Percentiles rank a stretch among this genome's conserved stretches.
phyloP scores from a whole-genome alignment of 208 protist genomes.

The Balamuthia mandrillaris region DNA sequence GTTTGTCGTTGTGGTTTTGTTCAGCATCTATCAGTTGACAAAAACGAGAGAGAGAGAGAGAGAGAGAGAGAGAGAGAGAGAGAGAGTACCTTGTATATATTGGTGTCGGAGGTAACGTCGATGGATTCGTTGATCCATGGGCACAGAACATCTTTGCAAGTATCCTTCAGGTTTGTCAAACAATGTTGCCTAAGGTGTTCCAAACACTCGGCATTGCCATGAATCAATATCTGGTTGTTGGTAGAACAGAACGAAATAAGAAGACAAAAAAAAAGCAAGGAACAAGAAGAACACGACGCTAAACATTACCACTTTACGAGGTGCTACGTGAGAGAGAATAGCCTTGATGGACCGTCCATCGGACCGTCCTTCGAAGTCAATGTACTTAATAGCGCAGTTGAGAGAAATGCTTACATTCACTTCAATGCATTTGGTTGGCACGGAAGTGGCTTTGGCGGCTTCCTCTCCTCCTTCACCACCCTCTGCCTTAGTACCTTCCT shows the following conservation, averaged over 20 bases:
- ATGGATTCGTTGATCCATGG: not conserved
- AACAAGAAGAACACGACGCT: not conserved
- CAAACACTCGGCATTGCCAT: not conserved
- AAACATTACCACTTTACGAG: not conserved
- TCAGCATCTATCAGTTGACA: too few relatives aligned
- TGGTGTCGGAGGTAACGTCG: conserved; percentile 35
- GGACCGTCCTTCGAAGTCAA: conserved; percentile 37
- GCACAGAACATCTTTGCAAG: conserved; percentile 1
- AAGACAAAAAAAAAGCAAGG: not conserved
- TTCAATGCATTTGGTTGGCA: conserved; percentile 19
- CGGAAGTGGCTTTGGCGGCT: not conserved
- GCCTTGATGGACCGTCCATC: conserved; percentile 39
- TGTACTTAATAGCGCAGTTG: conserved; percentile 24
- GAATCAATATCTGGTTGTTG: not conserved
- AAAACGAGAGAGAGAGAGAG: not conserved
- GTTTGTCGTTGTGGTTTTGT: not conserved
- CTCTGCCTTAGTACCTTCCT: too few relatives aligned
- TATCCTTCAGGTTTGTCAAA: not conserved
- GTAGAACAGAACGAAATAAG: not conserved
- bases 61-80: not conserved
- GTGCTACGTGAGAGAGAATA: conserved; percentile 18
- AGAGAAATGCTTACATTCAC: not conserved
- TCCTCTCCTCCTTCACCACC: conserved; percentile 34
- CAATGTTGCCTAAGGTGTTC: conserved; percentile 22
- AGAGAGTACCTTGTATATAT: not conserved